Evolutionary conservation across 805 yeast genomes (phyloP).

Genomic region (Priceomyces melissophilus): DNA sequence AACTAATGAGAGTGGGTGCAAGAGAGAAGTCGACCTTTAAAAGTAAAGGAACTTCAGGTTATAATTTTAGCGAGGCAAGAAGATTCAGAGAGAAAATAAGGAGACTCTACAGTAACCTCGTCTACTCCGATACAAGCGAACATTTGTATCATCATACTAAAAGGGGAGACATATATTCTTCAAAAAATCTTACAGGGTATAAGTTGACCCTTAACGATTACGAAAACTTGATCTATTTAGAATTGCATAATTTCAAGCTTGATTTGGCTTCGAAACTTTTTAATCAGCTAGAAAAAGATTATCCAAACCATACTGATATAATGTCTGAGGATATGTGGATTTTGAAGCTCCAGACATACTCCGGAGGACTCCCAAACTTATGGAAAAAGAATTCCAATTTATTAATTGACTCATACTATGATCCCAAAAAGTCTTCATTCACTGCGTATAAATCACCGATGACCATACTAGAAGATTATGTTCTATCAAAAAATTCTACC

Average conservation of each 20-base stretch:
- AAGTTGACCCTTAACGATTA: constrained; percentile 24
- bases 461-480: constrained; percentile 21
- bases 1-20: constrained; percentile 11
- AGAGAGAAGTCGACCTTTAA: constrained; percentile 6
- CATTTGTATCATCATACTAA: constrained; percentile 18
- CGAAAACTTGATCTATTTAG: constrained; percentile 37
- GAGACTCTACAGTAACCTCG: constrained; percentile 20
- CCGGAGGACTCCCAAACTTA: constrained; percentile 28
- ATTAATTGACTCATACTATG: constrained; percentile 10
- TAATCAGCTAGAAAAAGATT: constrained; percentile 26
- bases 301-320: constrained; percentile 7
- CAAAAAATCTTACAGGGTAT: constrained; percentile 11
- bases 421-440: constrained; percentile 19
- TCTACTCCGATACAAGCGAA: constrained; percentile 13
- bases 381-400: constrained; percentile 28
- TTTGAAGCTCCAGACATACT: constrained; percentile 26
- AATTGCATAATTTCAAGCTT: constrained; percentile 30
- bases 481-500: constrained; percentile 2
- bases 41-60: constrained; percentile 1
- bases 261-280: constrained; percentile 42
- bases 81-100: constrained; percentile 19
- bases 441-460: constrained; percentile 17
- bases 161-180: constrained; percentile 14
- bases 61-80: constrained; percentile 10
- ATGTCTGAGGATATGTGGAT: constrained; percentile 37